phyloP scores from a whole-genome alignment of 768 basidiomycete genomes.

The Amanita pseudoporphyria region DNA sequence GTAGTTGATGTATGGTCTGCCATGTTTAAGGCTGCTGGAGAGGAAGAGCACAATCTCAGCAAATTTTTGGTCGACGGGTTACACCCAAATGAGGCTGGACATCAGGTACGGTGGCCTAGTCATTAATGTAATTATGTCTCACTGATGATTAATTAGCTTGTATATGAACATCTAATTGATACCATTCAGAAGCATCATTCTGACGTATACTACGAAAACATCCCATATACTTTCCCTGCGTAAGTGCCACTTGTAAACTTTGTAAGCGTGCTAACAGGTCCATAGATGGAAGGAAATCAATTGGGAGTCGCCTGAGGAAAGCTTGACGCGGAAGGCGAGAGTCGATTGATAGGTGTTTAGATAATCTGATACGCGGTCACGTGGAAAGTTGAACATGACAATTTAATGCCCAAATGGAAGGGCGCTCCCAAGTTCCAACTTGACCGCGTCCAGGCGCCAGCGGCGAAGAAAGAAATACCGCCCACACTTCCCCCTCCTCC shows the following conservation, averaged over 20 bases:
- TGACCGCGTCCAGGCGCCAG: not conserved
- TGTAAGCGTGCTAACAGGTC: slow-evolving; percentile 6
- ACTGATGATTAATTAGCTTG: slow-evolving; percentile 32
- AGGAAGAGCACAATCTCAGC: slow-evolving; percentile 41
- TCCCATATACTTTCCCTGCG: slow-evolving; percentile 50
- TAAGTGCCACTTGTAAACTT: slow-evolving; percentile 27
- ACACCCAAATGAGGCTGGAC: slow-evolving; percentile 70
- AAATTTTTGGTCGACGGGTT: slow-evolving; percentile 65
- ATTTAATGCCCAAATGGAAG: slow-evolving; percentile 19
- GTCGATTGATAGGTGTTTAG: not conserved
- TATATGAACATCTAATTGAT: slow-evolving; percentile 53
- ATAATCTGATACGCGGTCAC: slow-evolving; percentile 26
- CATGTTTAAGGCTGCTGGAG: slow-evolving; percentile 67
- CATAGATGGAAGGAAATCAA: slow-evolving; percentile 19
- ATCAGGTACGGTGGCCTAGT: slow-evolving; percentile 45
- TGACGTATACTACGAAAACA: slow-evolving; percentile 55
- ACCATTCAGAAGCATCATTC: slow-evolving; percentile 52
- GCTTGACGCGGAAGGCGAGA: not conserved
- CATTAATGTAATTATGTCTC: not conserved
- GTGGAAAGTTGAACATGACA: slow-evolving; percentile 40
- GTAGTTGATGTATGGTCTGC: slow-evolving; percentile 68
- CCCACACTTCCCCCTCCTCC: slow-evolving; percentile 5
- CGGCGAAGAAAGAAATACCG: slow-evolving; percentile 7
- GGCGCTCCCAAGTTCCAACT: not conserved
- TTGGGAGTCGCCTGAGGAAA: slow-evolving; percentile 12